These are phyloP conservation scores for Pythium phragmitis DNA, from an alignment of 352 stramenopile genomes.

Conservation along the genomic window DNA sequence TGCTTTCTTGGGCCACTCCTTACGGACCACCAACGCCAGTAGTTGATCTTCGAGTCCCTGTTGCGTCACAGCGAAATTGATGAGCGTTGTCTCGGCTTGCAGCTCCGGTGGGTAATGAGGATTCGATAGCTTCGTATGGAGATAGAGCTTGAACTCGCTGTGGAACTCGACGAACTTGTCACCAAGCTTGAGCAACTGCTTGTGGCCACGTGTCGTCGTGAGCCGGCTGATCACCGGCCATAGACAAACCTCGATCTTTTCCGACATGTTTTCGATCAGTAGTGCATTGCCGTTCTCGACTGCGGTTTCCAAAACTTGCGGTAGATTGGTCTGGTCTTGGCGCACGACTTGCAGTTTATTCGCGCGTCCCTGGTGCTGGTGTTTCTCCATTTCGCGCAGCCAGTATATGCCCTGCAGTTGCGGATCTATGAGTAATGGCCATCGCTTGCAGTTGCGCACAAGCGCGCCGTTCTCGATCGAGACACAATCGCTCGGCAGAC, in stretches of 20 bases:
- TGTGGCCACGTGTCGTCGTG: constrained; percentile 73
- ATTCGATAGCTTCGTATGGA: constrained; percentile 94
- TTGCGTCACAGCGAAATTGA: constrained; percentile 92
- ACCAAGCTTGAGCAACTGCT: constrained; percentile 78
- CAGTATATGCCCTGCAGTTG: constrained; percentile 91
- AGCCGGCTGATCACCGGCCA: constrained; percentile 80
- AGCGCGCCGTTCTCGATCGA: constrained; percentile 92
- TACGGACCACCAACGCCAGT: constrained; percentile 83
- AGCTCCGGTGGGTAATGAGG: constrained; percentile 91
- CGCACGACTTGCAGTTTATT: constrained; percentile 75
- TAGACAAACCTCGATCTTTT: constrained; percentile 84
- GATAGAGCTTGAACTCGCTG: constrained; percentile 77
- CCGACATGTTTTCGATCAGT: constrained; percentile 89
- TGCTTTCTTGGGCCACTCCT: constrained; percentile 89
- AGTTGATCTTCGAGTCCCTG: constrained; percentile 90
- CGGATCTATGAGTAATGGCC: constrained; percentile 89
- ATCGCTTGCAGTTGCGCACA: constrained; percentile 71
- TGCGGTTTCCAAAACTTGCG: constrained; percentile 66
- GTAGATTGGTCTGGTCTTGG: constrained; percentile 80
- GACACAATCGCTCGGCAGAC: constrained; percentile 87
- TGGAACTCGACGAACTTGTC: constrained; percentile 88
- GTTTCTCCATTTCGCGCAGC: constrained; percentile 84
- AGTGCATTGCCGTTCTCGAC: constrained; percentile 80
- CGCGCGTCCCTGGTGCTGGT: constrained; percentile 34
- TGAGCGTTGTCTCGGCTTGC: constrained; percentile 88